These are phyloP conservation scores for Melocanna baccifera DNA, from an alignment of 176 grass and related monocot species.

Conservation along the genomic window DNA sequence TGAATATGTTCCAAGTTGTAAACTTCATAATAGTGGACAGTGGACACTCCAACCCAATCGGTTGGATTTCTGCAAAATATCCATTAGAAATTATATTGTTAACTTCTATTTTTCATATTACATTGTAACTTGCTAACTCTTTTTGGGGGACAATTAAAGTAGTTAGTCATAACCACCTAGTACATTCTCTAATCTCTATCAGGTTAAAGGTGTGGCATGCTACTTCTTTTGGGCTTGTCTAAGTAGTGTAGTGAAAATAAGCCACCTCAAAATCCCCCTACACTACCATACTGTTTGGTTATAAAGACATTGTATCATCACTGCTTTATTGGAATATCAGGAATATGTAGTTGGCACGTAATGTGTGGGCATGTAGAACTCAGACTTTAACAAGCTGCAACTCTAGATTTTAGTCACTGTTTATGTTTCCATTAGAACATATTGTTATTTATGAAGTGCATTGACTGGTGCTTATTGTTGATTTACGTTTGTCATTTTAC, in stretches of 20 bases:
- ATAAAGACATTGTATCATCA: neutral
- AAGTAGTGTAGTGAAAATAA: neutral
- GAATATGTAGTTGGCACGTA: neutral
- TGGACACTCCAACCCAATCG: neutral
- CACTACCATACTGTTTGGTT: neutral
- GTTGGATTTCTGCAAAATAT: slow-evolving; percentile 12
- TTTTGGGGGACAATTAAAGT: neutral
- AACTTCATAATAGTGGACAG: neutral
- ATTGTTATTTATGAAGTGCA: neutral
- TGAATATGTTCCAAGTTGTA: slow-evolving; percentile 4
- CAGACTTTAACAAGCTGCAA: neutral
- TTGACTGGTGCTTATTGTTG: slow-evolving; percentile 22
- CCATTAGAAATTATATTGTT: neutral
- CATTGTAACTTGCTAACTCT: neutral
- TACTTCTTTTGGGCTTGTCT: slow-evolving; percentile 14
- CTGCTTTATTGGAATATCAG: neutral
- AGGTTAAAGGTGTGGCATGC: slow-evolving; percentile 12
- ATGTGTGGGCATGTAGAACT: neutral
- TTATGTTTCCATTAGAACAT: slow-evolving; percentile 6
- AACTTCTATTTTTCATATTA: slow-evolving; percentile 15
- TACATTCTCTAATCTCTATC: neutral
- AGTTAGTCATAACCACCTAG: slow-evolving; percentile 11
- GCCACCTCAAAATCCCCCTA: neutral
- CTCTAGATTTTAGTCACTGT: neutral
- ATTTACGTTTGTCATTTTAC: slow-evolving; percentile 23